Evolutionary conservation across 768 basidiomycete species (phyloP).

Genomic region (Hygrocybe coccinea): DNA sequence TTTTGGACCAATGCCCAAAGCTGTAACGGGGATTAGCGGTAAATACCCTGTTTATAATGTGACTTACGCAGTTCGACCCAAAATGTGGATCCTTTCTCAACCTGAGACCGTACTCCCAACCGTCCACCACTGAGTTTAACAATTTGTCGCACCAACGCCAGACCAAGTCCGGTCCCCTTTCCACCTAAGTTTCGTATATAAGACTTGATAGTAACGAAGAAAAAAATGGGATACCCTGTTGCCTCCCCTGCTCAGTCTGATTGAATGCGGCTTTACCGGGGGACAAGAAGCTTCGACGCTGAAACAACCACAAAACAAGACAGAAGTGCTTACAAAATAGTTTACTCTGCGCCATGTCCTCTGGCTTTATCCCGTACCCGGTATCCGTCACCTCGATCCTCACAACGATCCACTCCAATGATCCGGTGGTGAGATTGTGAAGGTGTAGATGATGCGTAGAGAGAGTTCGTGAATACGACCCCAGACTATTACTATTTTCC

Average conservation of each 20-base stretch:
- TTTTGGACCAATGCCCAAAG: conserved; percentile 65
- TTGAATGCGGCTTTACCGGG: conserved; percentile 68
- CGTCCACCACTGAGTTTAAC: conserved; percentile 72
- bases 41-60: neutral
- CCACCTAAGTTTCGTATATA: conserved; percentile 35
- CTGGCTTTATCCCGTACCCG: conserved; percentile 43
- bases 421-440: conserved; percentile 42
- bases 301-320: neutral
- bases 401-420: conserved; percentile 64
- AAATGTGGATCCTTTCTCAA: conserved; percentile 74
- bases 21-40: conserved; percentile 21
- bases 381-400: conserved; percentile 82
- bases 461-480: conserved; percentile 17
- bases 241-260: conserved; percentile 71
- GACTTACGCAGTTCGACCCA: conserved; percentile 69
- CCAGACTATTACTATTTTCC: conserved; percentile 1
- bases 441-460: conserved; percentile 42
- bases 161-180: conserved; percentile 68
- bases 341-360: conserved; percentile 66
- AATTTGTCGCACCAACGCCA: conserved; percentile 74
- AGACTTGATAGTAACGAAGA: neutral
- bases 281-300: neutral
- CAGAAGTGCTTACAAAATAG: conserved; percentile 53
- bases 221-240: conserved; percentile 43
- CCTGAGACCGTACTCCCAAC: conserved; percentile 59